Conservation (phyloP, 2,329 filamentous ascomycete species). For the Sordariomycetes sp. region DNA sequence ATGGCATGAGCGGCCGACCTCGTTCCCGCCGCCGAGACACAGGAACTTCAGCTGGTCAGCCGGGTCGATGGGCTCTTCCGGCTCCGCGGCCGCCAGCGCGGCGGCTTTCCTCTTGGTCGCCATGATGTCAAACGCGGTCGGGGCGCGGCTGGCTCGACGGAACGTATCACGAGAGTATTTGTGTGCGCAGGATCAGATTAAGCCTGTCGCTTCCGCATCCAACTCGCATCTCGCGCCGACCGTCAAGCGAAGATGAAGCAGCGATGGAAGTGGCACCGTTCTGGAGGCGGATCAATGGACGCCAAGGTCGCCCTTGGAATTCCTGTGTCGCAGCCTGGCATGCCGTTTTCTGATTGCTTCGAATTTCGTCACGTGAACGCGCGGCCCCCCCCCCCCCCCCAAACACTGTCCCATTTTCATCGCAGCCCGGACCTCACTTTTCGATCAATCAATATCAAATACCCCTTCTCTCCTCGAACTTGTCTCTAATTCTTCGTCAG, state of each 20-base stretch:
- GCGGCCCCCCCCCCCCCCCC: no score
- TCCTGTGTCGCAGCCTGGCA: no score
- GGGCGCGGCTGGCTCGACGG: neutral
- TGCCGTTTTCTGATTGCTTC: no score
- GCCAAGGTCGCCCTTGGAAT: neutral
- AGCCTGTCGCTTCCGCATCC: neutral
- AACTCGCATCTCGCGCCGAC: neutral
- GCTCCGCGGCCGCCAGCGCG: slow-evolving; percentile 24
- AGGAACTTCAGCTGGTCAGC: slow-evolving; percentile 91
- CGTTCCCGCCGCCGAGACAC: slow-evolving; percentile 87
- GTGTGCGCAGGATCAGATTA: neutral
- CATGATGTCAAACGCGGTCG: slow-evolving; percentile 38
- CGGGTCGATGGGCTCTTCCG: slow-evolving; percentile 79
- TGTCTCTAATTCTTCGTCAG: no score
- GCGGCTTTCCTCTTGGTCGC: slow-evolving; percentile 79
- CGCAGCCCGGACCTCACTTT: no score
- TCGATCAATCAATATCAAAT: no score
- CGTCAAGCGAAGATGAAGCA: neutral
- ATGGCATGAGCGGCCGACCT: slow-evolving; percentile 93
- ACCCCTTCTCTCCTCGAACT: no score
- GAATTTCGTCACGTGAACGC: no score
- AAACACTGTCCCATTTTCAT: no score
- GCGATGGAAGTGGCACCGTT: neutral
- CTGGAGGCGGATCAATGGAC: neutral
- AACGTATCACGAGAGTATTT: neutral